A percentile compares a stretch with the other conserved stretches of the same genome.
Evolutionary conservation across 208 protist species (phyloP).

Genomic region (Leishmania mexicana): DNA sequence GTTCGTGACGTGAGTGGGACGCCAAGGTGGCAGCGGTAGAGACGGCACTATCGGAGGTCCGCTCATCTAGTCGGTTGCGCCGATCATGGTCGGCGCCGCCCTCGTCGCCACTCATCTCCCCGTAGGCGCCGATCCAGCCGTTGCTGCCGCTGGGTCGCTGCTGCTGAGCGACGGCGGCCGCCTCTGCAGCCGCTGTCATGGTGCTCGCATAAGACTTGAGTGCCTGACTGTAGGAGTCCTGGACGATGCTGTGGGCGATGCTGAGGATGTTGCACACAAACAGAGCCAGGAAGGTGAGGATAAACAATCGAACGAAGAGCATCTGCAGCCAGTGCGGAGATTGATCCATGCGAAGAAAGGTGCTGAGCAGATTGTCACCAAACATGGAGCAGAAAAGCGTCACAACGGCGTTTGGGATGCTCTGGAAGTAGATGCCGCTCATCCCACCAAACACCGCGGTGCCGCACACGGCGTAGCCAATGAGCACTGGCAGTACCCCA

Average conservation of each 20-base stretch:
- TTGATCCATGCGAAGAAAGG: slow-evolving; percentile 58
- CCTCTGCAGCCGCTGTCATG: slow-evolving; percentile 4
- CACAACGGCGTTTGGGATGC: slow-evolving; percentile 39
- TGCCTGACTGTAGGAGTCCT: slow-evolving; percentile 63
- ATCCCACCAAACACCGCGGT: slow-evolving; percentile 51
- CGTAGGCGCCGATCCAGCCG: neutral
- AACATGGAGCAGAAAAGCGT: slow-evolving; percentile 59
- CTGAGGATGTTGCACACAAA: slow-evolving; percentile 69
- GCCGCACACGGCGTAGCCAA: slow-evolving; percentile 58
- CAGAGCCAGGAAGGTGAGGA: slow-evolving; percentile 52
- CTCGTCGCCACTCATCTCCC: neutral
- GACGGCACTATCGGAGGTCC: neutral
- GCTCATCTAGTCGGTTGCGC: neutral
- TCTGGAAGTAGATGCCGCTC: slow-evolving; percentile 35
- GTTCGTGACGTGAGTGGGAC: neutral
- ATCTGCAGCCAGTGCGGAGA: slow-evolving; percentile 44
- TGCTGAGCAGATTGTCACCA: slow-evolving; percentile 64
- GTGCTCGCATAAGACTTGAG: slow-evolving; percentile 24
- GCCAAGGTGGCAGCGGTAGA: neutral
- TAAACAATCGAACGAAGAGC: slow-evolving; percentile 46
- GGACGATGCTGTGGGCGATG: slow-evolving; percentile 67
- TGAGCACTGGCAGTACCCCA: slow-evolving; percentile 44
- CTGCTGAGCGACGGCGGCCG: neutral
- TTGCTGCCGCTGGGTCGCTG: neutral
- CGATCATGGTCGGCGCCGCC: neutral